Conservation (phyloP, 176 grass and related monocot genomes). For the Canna indica region DNA sequence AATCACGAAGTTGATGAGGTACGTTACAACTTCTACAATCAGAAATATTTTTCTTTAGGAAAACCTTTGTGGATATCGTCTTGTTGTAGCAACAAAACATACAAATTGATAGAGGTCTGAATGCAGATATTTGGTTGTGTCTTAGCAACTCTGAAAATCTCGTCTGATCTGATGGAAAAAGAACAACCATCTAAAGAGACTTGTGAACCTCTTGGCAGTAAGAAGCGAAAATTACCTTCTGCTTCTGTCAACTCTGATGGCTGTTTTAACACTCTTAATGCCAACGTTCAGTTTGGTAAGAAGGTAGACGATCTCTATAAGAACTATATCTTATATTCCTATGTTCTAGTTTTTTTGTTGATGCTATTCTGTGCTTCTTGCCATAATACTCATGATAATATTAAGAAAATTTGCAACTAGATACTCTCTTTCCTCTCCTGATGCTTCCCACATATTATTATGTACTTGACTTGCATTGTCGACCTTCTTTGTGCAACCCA, state of each 20-base stretch:
- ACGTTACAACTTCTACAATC: neutral
- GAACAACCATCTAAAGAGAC: neutral
- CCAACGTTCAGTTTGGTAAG: neutral
- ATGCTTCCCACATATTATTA: too few species aligned
- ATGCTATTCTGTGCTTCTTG: too few species aligned
- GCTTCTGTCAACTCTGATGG: neutral
- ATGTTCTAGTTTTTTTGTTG: neutral
- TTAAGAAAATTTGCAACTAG: too few species aligned
- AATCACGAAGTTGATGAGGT: constrained; percentile 37
- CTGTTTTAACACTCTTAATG: neutral
- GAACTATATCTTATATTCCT: neutral
- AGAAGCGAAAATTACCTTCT: constrained; percentile 16
- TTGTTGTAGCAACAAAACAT: neutral
- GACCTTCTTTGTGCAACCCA: too few species aligned
- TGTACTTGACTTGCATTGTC: too few species aligned
- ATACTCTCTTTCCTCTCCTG: too few species aligned
- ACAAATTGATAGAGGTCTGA: neutral
- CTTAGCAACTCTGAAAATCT: constrained; percentile 7
- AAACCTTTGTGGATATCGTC: neutral
- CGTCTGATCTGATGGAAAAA: constrained; percentile 10
- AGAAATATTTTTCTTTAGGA: neutral
- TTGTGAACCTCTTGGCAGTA: constrained; percentile 1
- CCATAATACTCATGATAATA: too few species aligned
- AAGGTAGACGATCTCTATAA: neutral
- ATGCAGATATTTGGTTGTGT: constrained; percentile 16